Evolutionary conservation across 2,329 filamentous ascomycete species (phyloP).

Genomic region (Knufia fluminis): DNA sequence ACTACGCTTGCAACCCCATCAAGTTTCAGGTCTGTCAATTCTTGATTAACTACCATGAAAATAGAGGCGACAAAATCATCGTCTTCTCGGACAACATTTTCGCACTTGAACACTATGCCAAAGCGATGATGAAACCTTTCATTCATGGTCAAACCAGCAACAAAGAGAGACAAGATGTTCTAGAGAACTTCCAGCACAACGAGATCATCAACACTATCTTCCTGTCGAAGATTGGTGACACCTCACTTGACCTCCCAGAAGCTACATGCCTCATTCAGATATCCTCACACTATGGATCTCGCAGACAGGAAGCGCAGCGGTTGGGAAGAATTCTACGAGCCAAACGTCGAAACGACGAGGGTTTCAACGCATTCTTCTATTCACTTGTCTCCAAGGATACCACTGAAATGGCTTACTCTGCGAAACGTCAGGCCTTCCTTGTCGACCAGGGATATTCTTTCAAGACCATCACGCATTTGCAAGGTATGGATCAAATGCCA

Average conservation of each 20-base stretch:
- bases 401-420: constrained; percentile 95
- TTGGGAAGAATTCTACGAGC: constrained; percentile 87
- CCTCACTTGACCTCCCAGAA: constrained; percentile 92
- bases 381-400: constrained; percentile 95
- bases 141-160: constrained; percentile 87
- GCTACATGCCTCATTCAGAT: constrained; percentile 96
- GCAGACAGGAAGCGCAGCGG: constrained; percentile 90
- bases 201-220: constrained; percentile 85
- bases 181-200: constrained; percentile 94
- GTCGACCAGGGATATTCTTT: constrained; percentile 98
- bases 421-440: constrained; percentile 90
- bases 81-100: constrained; percentile 98
- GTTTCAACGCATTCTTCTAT: constrained; percentile 99
- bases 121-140: constrained; percentile 74
- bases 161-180: constrained; percentile 71
- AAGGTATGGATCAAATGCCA: constrained; percentile 77
- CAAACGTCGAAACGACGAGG: constrained; percentile 92
- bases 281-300: constrained; percentile 92
- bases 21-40: constrained; percentile 98
- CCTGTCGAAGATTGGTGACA: constrained; percentile 94
- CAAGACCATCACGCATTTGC: constrained; percentile 93
- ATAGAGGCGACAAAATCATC: constrained; percentile 91
- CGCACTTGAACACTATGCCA: constrained; percentile 75
- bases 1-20: constrained; percentile 95
- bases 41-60: constrained; percentile 95